Base-by-base conservation (phyloP, 2,329 filamentous ascomycete genomes). In the Hypoxylon sp. region DNA sequence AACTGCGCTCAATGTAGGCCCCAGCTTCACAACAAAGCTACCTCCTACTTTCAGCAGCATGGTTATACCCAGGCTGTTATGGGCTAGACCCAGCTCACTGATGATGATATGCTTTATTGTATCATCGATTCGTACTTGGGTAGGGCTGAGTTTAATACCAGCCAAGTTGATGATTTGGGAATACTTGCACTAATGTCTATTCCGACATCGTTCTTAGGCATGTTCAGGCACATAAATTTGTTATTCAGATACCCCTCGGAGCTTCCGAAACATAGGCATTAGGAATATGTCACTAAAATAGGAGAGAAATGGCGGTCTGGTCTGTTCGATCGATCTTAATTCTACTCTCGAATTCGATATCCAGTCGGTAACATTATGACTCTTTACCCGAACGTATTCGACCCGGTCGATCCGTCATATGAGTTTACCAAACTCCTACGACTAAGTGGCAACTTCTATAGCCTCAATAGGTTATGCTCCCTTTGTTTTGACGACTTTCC, bases 21-120 rank as follows among this genome's bases (percentile, higher is more conserved):
- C 17, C 77, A 82, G 8, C 78, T 82, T 9, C 77, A 78, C 55
- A 71, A 68, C 72, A 86, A 87, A 77, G 80, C 83, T 11, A 74
- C 79, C 3, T 76, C 81, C 0, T 88, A 87, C 76, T 86, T 88
- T 66, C 77, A 81, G 53, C 74, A 81, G 22, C 83, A 85, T 58
- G 79, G 77, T 46, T 88, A 87, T 62, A 82, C 84, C 29, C 87
- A 88, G 74, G 79, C 87, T 13, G 87, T 89, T 14, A 83, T 88
- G 77, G 86, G 87, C 58, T 87, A 75, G 81, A 56, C 42, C 52
- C 46, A 62, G 11, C 61, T 70, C 65, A 62, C 70, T 68, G 73
- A 61, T 60, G 50, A 63, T 57, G 65, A 46, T 53, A 73, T 61
- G 64, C 61, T 33, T 22, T 54, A 35, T 55, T 60, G 50, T 57